These are phyloP conservation scores for Boletus fagicola DNA, from an alignment of 768 basidiomycete species.

Conservation along the genomic window DNA sequence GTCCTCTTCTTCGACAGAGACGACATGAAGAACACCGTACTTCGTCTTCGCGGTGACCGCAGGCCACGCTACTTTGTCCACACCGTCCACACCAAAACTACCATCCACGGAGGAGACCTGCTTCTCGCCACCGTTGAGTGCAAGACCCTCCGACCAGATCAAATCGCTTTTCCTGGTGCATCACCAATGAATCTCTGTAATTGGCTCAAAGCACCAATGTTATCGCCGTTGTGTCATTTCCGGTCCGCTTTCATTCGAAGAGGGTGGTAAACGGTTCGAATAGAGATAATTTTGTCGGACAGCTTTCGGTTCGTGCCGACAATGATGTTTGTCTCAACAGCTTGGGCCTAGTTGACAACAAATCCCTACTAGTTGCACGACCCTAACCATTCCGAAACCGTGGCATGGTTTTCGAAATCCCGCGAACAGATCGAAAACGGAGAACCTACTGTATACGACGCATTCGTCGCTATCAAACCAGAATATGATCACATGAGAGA, in stretches of 20 bases:
- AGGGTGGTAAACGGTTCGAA: not conserved
- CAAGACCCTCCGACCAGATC: not conserved
- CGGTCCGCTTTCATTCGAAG: not conserved
- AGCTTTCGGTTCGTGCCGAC: constrained; percentile 2
- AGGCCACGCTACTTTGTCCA: constrained; percentile 3
- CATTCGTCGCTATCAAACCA: constrained; percentile 6
- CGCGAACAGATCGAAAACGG: not conserved
- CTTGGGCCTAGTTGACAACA: not conserved
- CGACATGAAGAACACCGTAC: constrained; percentile 1
- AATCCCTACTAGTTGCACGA: not conserved
- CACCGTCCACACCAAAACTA: not conserved
- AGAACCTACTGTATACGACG: not conserved
- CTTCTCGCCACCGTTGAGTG: not conserved
- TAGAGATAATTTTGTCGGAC: constrained; percentile 2
- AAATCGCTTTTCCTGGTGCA: not conserved
- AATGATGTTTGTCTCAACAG: not conserved
- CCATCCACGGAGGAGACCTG: not conserved
- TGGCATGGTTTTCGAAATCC: constrained; percentile 1
- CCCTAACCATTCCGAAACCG: not conserved
- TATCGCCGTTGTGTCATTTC: not conserved
- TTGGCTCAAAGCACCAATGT: too few species aligned
- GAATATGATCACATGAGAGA: constrained; percentile 1
- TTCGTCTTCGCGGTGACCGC: not conserved
- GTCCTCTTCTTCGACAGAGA: not conserved
- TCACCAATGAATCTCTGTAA: not conserved